Base-by-base conservation (phyloP, 345 rosid species). In the Limnanthes douglasii region DNA sequence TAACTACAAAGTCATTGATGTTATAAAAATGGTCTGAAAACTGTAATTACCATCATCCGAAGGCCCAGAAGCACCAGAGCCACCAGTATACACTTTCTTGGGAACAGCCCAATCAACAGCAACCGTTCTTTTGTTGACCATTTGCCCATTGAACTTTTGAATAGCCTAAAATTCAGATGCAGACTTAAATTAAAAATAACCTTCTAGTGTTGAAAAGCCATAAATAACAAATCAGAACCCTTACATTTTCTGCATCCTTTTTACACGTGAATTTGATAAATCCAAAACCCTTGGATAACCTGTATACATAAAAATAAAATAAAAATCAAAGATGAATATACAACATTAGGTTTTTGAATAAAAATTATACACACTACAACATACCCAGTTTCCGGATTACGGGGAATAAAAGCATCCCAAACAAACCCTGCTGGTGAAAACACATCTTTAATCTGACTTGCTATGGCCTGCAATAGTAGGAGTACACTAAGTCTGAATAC, bases 31-130 rank as follows among this genome's bases (percentile, higher is more conserved):
- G 22, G 36, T 29, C 22, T 22, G 41, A 36, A 23, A 40, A 62
- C 39, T 43, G 25, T 9, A 43, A 26, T 46, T 68, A 79, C 95
- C 94, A 60, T 72, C 78, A 35, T 51, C 67, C 30, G 73, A 39
- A 40, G 60, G 60, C 54, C 38, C 48, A 42, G 60, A 53, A 9
- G 64, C 50, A 56, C 42, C 64, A 43, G 62, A 52, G 15, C 76
- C 54, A 22, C 42, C 61, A 36, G 48, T 55, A 45, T 84, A 84
- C 7, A 90, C 38, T 46, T 84, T 90, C 62, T 84, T 90, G 8
- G 98, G 69, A 60, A 90, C 79, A 46, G 92, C 98, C 98, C 92
- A 83, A 53, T 90, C 98, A 46, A 90, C 86, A 36, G 92, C 92
- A 54, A 84, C 72, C 19, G 94, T 70, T 53, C 98, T 72, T 65